Conservation (phyloP, 495 filamentous ascomycete species). For the Copromyces sp. region DNA sequence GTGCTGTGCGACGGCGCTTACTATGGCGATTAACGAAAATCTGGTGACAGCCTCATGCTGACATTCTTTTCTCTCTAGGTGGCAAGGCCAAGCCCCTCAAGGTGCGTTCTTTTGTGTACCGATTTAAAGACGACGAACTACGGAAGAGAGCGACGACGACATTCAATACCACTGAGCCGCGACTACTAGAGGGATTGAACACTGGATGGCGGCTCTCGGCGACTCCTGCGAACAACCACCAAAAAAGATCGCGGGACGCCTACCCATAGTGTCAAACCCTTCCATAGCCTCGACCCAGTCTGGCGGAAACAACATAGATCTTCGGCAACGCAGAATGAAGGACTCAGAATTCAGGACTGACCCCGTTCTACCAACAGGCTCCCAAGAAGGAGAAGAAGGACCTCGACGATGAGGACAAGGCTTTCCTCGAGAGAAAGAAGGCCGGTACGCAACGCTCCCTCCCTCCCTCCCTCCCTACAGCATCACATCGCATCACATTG, state of each 20-base stretch:
- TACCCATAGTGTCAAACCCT: not conserved
- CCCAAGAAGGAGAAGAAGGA: conserved; percentile 70
- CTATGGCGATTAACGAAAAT: not conserved
- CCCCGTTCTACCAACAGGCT: conserved; percentile 15
- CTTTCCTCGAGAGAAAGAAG: conserved; percentile 62
- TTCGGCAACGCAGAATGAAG: not conserved
- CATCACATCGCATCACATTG: not conserved
- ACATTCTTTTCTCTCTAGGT: conserved; percentile 34
- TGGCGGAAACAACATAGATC: not conserved
- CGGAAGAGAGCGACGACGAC: not conserved
- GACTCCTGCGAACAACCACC: not conserved
- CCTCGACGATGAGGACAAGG: conserved; percentile 65
- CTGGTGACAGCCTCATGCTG: not conserved
- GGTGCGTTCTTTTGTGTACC: conserved; percentile 16
- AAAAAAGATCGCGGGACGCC: not conserved
- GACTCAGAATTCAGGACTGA: not conserved
- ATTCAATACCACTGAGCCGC: not conserved
- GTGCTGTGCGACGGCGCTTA: not conserved
- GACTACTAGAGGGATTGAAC: not conserved
- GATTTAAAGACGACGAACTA: not conserved
- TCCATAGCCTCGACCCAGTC: not conserved
- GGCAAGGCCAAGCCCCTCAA: conserved; percentile 83
- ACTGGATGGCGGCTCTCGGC: not conserved
- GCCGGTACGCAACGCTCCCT: conserved; percentile 45
- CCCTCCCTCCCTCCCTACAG: not conserved